Evolutionary conservation across 371 early-diverging fungal genomes (phyloP), one percentile per base, ranked within the genome.

Genomic region (Rhizopus stolonifer): DNA sequence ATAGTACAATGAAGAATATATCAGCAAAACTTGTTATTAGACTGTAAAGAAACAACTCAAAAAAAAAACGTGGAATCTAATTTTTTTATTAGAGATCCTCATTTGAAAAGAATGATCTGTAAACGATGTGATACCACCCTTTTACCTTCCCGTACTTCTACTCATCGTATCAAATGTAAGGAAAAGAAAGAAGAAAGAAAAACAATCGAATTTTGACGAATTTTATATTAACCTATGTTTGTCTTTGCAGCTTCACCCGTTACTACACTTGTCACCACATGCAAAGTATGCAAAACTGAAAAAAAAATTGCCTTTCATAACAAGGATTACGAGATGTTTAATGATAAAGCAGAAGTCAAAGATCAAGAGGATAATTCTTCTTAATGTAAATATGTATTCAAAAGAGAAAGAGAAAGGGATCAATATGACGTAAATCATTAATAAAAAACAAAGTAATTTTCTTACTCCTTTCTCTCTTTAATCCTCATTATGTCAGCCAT

Each of bases 91-190:
- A 74, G 75, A 29, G 75, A 74, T 57, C 72, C 75, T 1, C 56
- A 31, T 29, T 40, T 74, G 9, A 74, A 74, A 39, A 52, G 75
- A 36, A 15, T 40, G 7, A 39, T 71, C 11, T 74, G 75, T 57
- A 74, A 69, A 51, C 69, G 71, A 32, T 74, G 75, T 40, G 69
- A 74, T 18, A 67, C 71, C 9, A 58, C 67, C 1, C 29, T 71
- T 26, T 49, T 74, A 19, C 75, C 75, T 23, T 58, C 46, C 6
- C 53, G 61, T 11, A 69, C 75, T 14, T 61, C 67, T 0, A 57
- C 53, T 2, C 54, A 40, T 10, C 64, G 69, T 14, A 56, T 64
- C 9, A 42, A 54, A 48, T 58, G 75, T 74, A 71, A 57, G 50
- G 19, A 23, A 19, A 15, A n/a, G n/a, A n/a, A n/a, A n/a, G n/a